These are phyloP conservation scores for Beta macrorhiza DNA, from an alignment of 179 eudicot genomes.

Conservation along the genomic window DNA sequence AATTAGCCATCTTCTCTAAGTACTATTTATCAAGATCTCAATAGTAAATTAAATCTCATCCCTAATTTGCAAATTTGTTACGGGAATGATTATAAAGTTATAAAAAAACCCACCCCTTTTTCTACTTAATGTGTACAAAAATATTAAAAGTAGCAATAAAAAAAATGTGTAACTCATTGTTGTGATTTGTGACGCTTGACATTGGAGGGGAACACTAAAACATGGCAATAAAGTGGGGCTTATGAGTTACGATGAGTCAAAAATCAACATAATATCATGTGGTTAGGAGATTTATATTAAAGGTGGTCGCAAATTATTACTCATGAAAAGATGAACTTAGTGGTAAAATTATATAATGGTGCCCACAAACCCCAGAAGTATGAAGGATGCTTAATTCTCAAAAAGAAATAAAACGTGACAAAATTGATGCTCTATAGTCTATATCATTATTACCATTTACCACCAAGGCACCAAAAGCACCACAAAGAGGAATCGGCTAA, in stretches of 20 bases:
- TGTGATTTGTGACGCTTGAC: background rate
- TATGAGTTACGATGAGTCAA: background rate
- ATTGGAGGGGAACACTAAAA: background rate
- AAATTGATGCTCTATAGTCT: background rate
- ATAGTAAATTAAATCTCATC: too few relatives aligned
- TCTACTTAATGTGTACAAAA: too few relatives aligned
- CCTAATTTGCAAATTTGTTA: too few relatives aligned
- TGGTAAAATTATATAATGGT: background rate
- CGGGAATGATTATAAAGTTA: too few relatives aligned
- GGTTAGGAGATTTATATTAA: background rate
- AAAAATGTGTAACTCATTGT: background rate
- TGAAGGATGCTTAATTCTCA: background rate
- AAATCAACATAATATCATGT: background rate
- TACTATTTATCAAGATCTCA: too few relatives aligned
- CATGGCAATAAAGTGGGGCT: background rate
- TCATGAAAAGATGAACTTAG: background rate
- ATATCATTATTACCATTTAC: background rate
- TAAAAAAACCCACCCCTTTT: too few relatives aligned
- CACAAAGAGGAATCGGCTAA: background rate
- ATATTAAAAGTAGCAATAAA: too few relatives aligned
- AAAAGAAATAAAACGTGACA: constrained; percentile 17
- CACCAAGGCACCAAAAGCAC: background rate
- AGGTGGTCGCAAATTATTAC: background rate
- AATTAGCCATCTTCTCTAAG: too few relatives aligned
- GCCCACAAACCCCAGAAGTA: background rate